These are phyloP conservation scores for Podaxis sp. DNA, from an alignment of 768 basidiomycete species.

Conservation along the genomic window DNA sequence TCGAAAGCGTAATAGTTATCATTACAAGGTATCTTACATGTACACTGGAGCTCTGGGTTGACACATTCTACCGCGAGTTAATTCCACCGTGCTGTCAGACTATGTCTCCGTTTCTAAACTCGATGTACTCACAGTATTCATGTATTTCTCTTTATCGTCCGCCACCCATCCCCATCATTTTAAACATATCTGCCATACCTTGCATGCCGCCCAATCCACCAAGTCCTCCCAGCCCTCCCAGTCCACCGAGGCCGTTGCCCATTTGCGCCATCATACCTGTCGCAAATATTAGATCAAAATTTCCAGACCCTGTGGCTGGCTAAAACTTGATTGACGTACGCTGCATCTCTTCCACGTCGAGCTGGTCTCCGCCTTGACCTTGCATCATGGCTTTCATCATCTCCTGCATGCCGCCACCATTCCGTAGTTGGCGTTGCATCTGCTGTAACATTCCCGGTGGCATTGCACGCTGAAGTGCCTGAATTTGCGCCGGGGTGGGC, in stretches of 20 bases:
- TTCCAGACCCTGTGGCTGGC: not conserved
- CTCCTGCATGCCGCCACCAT: conserved; percentile 90
- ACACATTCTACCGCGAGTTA: not conserved
- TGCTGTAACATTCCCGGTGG: conserved; percentile 95
- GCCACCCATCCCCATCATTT: conserved; percentile 84
- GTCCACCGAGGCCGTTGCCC: conserved; percentile 67
- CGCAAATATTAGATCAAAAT: conserved; percentile 6
- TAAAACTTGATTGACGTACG: conserved; percentile 41
- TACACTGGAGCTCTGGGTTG: not conserved
- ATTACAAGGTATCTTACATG: conserved; percentile 1
- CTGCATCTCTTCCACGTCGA: conserved; percentile 95
- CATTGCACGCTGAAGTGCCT: conserved; percentile 94
- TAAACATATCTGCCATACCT: conserved; percentile 76
- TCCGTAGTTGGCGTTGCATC: conserved; percentile 78
- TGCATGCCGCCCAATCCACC: conserved; percentile 56
- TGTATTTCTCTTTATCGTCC: conserved; percentile 24
- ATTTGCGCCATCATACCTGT: conserved; percentile 87
- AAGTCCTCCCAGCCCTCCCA: conserved; percentile 56
- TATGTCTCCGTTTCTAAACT: not conserved
- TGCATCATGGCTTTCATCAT: conserved; percentile 99
- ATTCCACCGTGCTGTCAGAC: not conserved
- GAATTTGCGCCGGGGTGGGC: conserved; percentile 91
- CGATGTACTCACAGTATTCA: not conserved
- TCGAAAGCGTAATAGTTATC: not conserved
- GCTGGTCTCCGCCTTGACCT: conserved; percentile 84